These are phyloP conservation scores for Huiozyma sinensis DNA, from an alignment of 805 yeast genomes.

Conservation along the genomic window DNA sequence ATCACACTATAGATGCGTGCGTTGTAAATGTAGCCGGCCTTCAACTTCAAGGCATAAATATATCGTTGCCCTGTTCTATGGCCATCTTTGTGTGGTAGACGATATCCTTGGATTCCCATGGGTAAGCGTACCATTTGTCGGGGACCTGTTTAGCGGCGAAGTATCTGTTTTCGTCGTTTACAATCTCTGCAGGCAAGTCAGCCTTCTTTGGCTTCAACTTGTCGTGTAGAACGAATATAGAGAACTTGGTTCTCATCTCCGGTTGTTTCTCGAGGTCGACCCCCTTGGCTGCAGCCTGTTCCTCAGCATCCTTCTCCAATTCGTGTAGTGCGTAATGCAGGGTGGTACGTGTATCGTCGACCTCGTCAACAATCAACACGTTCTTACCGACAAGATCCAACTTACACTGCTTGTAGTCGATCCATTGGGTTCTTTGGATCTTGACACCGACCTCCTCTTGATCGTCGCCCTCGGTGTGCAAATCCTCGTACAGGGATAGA, in stretches of 20 bases:
- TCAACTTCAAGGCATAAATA: conserved; percentile 17
- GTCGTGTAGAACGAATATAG: conserved; percentile 70
- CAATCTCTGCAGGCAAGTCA: conserved; percentile 52
- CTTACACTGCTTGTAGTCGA: conserved; percentile 56
- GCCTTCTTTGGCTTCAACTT: conserved; percentile 65
- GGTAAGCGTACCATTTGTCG: conserved; percentile 78
- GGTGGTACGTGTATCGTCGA: conserved; percentile 79
- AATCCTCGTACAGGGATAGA: conserved; percentile 79
- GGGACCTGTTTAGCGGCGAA: conserved; percentile 68
- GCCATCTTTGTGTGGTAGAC: conserved; percentile 64
- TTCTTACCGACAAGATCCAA: conserved; percentile 56
- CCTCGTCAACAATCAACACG: conserved; percentile 70
- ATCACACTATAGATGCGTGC: too few relatives aligned
- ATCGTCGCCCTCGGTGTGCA: conserved; percentile 47
- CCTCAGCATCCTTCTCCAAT: conserved; percentile 57
- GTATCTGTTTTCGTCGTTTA: conserved; percentile 46
- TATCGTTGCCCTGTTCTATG: conserved; percentile 63
- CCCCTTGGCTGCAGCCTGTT: conserved; percentile 45
- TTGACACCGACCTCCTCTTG: conserved; percentile 52
- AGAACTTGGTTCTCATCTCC: conserved; percentile 49
- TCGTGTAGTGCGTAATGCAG: conserved; percentile 70
- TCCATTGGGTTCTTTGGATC: conserved; percentile 76
- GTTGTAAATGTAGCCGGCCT: too few relatives aligned
- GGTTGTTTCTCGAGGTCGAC: conserved; percentile 33
- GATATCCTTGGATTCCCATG: conserved; percentile 76